A percentile compares a stretch with the other conserved stretches of the same genome.
phyloP scores from a whole-genome alignment of 140 eudicot species.

The Stevia rebaudiana region DNA sequence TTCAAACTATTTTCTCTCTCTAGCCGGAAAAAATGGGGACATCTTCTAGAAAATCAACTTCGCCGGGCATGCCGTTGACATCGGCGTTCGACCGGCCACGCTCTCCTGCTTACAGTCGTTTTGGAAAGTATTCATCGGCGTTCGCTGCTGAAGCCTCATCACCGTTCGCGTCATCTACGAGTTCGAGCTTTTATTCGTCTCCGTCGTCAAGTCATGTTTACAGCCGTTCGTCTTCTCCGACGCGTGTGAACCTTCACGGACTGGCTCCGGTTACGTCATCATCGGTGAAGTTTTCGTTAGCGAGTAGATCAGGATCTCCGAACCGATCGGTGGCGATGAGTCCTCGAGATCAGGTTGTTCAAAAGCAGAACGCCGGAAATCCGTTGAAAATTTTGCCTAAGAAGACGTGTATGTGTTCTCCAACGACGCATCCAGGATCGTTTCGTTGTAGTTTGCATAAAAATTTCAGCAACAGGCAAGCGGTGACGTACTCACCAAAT shows the following conservation, averaged over 20 bases:
- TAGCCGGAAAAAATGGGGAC: slow-evolving; percentile 36
- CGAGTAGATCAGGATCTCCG: slow-evolving; percentile 65
- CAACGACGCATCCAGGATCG: slow-evolving; percentile 88
- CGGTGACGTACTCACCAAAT: slow-evolving; percentile 53
- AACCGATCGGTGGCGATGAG: slow-evolving; percentile 48
- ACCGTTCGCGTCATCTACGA: slow-evolving; percentile 51
- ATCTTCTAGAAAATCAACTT: slow-evolving; percentile 48
- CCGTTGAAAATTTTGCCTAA: slow-evolving; percentile 37
- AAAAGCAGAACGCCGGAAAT: slow-evolving; percentile 35
- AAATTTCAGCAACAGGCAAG: slow-evolving; percentile 26
- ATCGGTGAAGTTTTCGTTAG: slow-evolving; percentile 60
- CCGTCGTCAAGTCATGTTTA: slow-evolving; percentile 33
- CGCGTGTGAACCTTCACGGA: slow-evolving; percentile 70
- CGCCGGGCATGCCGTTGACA: slow-evolving; percentile 43
- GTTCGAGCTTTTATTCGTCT: slow-evolving; percentile 53
- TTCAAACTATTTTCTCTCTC: slow-evolving; percentile 18
- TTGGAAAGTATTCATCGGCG: slow-evolving; percentile 25
- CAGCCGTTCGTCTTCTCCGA: slow-evolving; percentile 63
- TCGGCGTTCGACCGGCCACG: slow-evolving; percentile 36
- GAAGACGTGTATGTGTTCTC: slow-evolving; percentile 87
- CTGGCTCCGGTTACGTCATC: slow-evolving; percentile 50
- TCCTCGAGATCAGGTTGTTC: slow-evolving; percentile 52
- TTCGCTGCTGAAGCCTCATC: slow-evolving; percentile 39
- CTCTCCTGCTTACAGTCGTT: slow-evolving; percentile 34
- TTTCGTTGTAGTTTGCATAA: slow-evolving; percentile 73